phyloP scores from a whole-genome alignment of 352 stramenopile genomes.

The Globisporangium okanoganense region DNA sequence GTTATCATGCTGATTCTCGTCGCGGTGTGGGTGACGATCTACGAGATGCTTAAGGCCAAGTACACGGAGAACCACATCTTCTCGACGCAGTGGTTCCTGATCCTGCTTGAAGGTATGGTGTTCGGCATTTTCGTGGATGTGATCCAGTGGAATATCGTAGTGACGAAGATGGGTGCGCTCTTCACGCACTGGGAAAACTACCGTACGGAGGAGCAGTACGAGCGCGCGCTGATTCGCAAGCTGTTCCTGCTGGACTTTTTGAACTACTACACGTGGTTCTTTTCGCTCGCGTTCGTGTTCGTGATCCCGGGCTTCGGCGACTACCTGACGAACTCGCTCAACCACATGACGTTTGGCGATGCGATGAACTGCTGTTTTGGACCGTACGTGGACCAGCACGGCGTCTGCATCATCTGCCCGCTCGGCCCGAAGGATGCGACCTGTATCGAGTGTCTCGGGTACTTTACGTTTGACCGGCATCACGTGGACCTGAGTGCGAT shows the following conservation, averaged over 20 bases:
- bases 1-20: constrained; percentile 86
- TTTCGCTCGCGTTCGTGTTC: constrained; percentile 86
- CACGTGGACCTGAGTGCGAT: constrained; percentile 84
- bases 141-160: constrained; percentile 88
- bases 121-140: constrained; percentile 88
- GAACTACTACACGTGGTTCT: constrained; percentile 92
- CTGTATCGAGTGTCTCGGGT: constrained; percentile 75
- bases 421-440: constrained; percentile 56
- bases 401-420: constrained; percentile 58
- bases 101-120: constrained; percentile 76
- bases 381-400: constrained; percentile 74
- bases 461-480: constrained; percentile 79
- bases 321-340: constrained; percentile 83
- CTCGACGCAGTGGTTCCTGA: constrained; percentile 80
- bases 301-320: constrained; percentile 81
- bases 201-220: constrained; percentile 79
- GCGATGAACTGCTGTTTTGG: constrained; percentile 87
- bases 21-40: constrained; percentile 85
- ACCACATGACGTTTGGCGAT: constrained; percentile 78
- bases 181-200: constrained; percentile 90
- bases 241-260: constrained; percentile 85
- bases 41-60: constrained; percentile 83
- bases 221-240: constrained; percentile 79
- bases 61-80: constrained; percentile 78
- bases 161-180: constrained; percentile 80